Evolutionary conservation across 345 rosid species (phyloP).

Genomic region (Physaria fendleri): DNA sequence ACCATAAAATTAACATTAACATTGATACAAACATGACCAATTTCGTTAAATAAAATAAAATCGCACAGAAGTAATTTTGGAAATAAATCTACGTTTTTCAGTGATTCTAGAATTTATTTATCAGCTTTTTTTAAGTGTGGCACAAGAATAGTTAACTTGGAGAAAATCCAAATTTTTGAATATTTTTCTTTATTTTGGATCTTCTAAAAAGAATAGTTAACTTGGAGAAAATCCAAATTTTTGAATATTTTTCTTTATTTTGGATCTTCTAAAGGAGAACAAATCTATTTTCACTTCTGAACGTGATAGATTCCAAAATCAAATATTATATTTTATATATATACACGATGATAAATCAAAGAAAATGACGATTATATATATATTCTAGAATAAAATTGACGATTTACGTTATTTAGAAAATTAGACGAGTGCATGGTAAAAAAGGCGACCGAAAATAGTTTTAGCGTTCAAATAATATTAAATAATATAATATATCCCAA

Average conservation of each 20-base stretch:
- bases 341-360: neutral
- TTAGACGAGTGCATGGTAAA: slow-evolving; percentile 3
- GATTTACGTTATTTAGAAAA: neutral
- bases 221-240: neutral
- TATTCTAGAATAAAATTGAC: neutral
- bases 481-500: no score
- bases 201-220: no score
- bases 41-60: no score
- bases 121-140: no score
- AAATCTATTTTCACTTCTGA: slow-evolving; percentile 11
- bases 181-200: slow-evolving; percentile 11
- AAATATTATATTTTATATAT: neutral
- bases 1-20: no score
- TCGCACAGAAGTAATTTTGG: no score
- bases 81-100: no score
- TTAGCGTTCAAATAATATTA: no score
- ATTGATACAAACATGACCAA: no score
- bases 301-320: slow-evolving; percentile 3
- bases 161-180: slow-evolving; percentile 8
- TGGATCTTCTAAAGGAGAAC: slow-evolving; percentile 14
- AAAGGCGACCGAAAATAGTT: neutral
- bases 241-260: slow-evolving; percentile 15
- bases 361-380: neutral
- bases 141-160: neutral
- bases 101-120: no score